A percentile compares a stretch with the other conserved stretches of the same genome.
Conservation (phyloP, 176 grass and related monocot species). For the Cenchrus americanus region DNA sequence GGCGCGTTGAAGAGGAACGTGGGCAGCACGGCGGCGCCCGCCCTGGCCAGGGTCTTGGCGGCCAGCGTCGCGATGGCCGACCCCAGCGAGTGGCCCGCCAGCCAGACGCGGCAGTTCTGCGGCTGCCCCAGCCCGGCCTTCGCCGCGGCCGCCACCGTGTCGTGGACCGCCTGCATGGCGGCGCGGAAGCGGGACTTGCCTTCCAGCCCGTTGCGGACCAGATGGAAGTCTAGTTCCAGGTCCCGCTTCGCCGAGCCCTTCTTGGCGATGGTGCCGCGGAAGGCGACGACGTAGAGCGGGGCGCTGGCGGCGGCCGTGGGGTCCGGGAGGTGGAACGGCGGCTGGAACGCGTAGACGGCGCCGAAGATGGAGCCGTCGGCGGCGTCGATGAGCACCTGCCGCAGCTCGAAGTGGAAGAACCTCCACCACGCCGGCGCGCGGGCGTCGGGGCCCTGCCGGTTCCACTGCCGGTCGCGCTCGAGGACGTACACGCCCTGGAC, state of each 20-base stretch:
- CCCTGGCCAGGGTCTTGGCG: slow-evolving; percentile 61
- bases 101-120: slow-evolving; percentile 49
- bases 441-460: slow-evolving; percentile 40
- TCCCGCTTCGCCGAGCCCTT: slow-evolving; percentile 51
- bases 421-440: slow-evolving; percentile 64
- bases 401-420: slow-evolving; percentile 59
- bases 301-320: slow-evolving; percentile 20
- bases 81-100: slow-evolving; percentile 73
- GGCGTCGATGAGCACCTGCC: slow-evolving; percentile 53
- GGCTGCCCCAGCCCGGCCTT: neutral
- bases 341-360: slow-evolving; percentile 54
- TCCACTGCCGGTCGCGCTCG: slow-evolving; percentile 56
- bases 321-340: slow-evolving; percentile 27
- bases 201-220: slow-evolving; percentile 60
- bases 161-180: slow-evolving; percentile 45
- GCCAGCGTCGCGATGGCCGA: slow-evolving; percentile 63
- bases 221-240: slow-evolving; percentile 48
- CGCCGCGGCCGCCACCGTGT: slow-evolving; percentile 1
- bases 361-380: slow-evolving; percentile 68
- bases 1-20: slow-evolving; percentile 85
- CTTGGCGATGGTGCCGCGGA: slow-evolving; percentile 66
- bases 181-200: slow-evolving; percentile 42
- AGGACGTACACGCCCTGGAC: slow-evolving; percentile 67
- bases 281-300: slow-evolving; percentile 63
- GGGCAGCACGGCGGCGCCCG: slow-evolving; percentile 42